These are phyloP conservation scores for Tephrocybe sp. DNA, from an alignment of 768 basidiomycete species.

Conservation along the genomic window DNA sequence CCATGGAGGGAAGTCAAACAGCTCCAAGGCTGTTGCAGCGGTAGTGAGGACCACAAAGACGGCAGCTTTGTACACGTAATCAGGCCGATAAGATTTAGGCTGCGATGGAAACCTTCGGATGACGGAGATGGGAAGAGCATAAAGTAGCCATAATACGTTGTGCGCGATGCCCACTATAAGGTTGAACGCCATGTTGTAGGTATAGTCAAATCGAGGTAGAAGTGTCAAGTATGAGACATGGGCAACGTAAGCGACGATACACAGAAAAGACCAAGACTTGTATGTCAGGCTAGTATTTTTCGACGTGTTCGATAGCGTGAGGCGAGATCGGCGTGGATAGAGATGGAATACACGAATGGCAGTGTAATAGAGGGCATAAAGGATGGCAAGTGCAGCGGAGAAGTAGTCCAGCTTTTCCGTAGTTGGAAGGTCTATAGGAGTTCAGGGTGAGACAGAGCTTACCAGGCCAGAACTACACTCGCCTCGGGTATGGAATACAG, in stretches of 20 bases:
- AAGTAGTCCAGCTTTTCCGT: slow-evolving; percentile 97
- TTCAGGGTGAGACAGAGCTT: slow-evolving; percentile 1
- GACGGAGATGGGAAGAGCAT: slow-evolving; percentile 54
- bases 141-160: slow-evolving; percentile 79
- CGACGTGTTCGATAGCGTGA: slow-evolving; percentile 22
- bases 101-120: slow-evolving; percentile 54
- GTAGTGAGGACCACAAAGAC: slow-evolving; percentile 70
- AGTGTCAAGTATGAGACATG: slow-evolving; percentile 80
- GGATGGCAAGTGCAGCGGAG: slow-evolving; percentile 82
- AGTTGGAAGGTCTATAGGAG: slow-evolving; percentile 58
- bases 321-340: slow-evolving; percentile 44
- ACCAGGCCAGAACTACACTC: slow-evolving; percentile 22
- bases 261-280: slow-evolving; percentile 47
- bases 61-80: slow-evolving; percentile 50
- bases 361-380: slow-evolving; percentile 77
- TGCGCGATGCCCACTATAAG: slow-evolving; percentile 71
- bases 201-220: slow-evolving; percentile 83
- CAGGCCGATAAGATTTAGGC: slow-evolving; percentile 56
- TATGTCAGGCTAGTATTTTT: slow-evolving; percentile 16
- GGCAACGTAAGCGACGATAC: slow-evolving; percentile 52
- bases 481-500: slow-evolving; percentile 93
- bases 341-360: slow-evolving; percentile 75
- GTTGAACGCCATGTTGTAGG: slow-evolving; percentile 91
- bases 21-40: slow-evolving; percentile 72
- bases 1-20: slow-evolving; percentile 89